Evolutionary conservation across 805 yeast species (phyloP), one percentile per base, ranked within the genome.

Genomic region (Saccharomyces paradoxus): DNA sequence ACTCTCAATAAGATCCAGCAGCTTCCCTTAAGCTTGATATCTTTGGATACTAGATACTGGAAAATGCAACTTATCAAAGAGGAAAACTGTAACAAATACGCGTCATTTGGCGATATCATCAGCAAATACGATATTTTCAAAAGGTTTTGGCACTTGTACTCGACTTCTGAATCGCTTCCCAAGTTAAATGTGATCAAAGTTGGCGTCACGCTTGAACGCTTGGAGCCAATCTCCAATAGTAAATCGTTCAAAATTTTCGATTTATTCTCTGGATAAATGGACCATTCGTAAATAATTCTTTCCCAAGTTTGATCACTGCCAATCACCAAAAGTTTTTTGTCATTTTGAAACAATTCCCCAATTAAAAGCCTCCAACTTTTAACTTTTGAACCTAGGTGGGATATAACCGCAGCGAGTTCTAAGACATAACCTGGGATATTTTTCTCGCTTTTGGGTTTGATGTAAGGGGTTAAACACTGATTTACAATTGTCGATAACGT

Each of bases 151-250:
- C 77, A 70, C 58, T 82, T 81, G 27, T 72, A 71, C 41, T 78
- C 78, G 13, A 80, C 75, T 60, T 87, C 94, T 14, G 84, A 80
- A 54, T 86, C 89, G 56, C 82, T 84, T 83, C 91, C 85, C 2
- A 67, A 60, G 41, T 80, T 83, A 69, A 88, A 89, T 4, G 70
- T 64, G 13, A 64, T 65, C 10, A 87, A 73, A 22, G 84, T 82
- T 2, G 86, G 78, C 0, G 83, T 71, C 6, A 80, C 75, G 9
- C 76, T 69, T 46, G 68, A 71, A 24, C 82, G 66, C 49, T 80
- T 77, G 1, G 76, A 60, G 13, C 62, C 65, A 6, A 64, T 61
- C 1, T 61, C 56, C 1, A 60, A 28, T n/a, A 69, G 51, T 21
- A 69, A 55, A 27, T 69, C 73, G 30, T 52, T 58, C 47, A 69